Conservation (phyloP, 495 filamentous ascomycete species). For the Evernia prunastri region DNA sequence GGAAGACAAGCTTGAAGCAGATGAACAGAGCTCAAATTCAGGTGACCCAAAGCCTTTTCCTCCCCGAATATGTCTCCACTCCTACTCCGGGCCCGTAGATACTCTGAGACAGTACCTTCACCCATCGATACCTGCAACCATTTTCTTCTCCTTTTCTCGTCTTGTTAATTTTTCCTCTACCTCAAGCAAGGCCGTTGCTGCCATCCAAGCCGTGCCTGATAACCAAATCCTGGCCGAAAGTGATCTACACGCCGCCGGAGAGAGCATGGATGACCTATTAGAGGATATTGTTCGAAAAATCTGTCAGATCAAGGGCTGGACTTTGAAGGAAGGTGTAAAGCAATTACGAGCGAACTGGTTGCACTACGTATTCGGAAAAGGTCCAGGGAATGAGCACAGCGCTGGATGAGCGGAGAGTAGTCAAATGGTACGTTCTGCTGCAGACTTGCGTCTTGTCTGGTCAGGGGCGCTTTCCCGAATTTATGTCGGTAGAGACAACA, state of each 20-base stretch:
- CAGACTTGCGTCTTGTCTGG: neutral
- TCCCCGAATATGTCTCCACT: conserved; percentile 88
- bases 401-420: neutral
- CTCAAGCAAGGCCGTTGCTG: conserved; percentile 48
- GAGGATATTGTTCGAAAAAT: conserved; percentile 67
- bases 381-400: neutral
- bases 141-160: conserved; percentile 86
- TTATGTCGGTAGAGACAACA: neutral
- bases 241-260: conserved; percentile 80
- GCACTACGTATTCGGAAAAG: conserved; percentile 63
- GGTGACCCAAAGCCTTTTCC: conserved; percentile 59
- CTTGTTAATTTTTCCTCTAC: conserved; percentile 69
- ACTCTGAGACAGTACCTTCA: conserved; percentile 71
- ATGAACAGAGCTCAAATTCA: conserved; percentile 20
- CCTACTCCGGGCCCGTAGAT: conserved; percentile 76
- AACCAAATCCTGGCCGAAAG: conserved; percentile 80
- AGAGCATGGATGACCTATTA: conserved; percentile 69
- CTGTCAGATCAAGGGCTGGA: conserved; percentile 74
- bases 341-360: conserved; percentile 72
- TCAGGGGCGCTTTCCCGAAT: neutral
- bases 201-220: conserved; percentile 69
- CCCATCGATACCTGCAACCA: conserved; percentile 62
- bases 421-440: neutral
- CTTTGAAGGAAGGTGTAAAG: conserved; percentile 60
- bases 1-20: conserved; percentile 35